These are phyloP conservation scores for Verticillium isaacii DNA, from an alignment of 2,329 filamentous ascomycete species.

Conservation along the genomic window DNA sequence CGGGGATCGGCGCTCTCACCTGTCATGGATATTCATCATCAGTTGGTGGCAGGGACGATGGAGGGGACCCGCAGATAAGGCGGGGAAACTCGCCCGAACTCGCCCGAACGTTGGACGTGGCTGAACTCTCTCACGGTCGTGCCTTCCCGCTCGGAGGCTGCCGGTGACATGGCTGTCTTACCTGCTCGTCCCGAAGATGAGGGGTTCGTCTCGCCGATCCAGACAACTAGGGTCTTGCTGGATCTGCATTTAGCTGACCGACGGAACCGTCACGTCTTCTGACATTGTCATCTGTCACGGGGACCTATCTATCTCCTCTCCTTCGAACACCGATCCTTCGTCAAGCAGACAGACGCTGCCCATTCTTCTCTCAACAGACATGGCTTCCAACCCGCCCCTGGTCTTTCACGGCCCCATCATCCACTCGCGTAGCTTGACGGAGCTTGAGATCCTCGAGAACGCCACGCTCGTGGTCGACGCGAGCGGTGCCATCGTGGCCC, in stretches of 20 bases:
- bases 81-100: constrained; percentile 5
- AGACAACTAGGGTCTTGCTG: too few species aligned
- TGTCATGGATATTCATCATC: not conserved
- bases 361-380: not conserved
- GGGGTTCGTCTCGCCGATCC: too few species aligned
- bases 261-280: too few species aligned
- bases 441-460: constrained; percentile 32
- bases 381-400: not conserved
- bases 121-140: too few species aligned
- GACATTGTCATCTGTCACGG: too few species aligned
- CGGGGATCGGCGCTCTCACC: not conserved
- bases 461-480: constrained; percentile 25
- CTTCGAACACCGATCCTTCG: too few species aligned
- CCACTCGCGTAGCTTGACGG: constrained; percentile 27
- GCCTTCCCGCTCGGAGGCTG: too few species aligned
- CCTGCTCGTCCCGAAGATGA: too few species aligned
- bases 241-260: too few species aligned
- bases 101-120: not conserved
- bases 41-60: not conserved
- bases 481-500: constrained; percentile 17
- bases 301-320: too few species aligned
- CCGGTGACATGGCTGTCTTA: too few species aligned
- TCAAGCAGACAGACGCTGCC: too few species aligned
- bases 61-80: not conserved
- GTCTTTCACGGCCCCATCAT: constrained; percentile 36